Evolutionary conservation across 495 filamentous ascomycete genomes (phyloP).

Genomic region (Zalerion maritima): DNA sequence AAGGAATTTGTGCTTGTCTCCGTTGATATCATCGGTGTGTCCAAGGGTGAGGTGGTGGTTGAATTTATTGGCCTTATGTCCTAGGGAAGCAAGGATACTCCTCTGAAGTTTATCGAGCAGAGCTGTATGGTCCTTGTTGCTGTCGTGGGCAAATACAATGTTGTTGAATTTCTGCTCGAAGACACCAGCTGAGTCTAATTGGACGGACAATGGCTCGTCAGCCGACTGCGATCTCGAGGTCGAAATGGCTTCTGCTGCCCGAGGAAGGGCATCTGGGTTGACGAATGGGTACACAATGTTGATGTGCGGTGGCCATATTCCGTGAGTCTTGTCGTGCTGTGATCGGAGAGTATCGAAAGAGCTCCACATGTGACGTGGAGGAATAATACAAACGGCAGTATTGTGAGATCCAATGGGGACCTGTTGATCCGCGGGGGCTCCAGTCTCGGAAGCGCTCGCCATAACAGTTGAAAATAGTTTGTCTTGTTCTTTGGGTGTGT

Average conservation of each 20-base stretch:
- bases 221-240: not conserved
- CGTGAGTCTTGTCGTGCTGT: constrained; percentile 39
- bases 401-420: constrained; percentile 23
- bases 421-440: too few species aligned
- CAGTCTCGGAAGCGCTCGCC: too few species aligned
- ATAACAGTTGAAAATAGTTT: too few species aligned
- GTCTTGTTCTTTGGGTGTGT: too few species aligned
- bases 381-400: constrained; percentile 37
- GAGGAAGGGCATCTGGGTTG: constrained; percentile 16
- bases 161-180: constrained; percentile 28
- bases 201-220: constrained; percentile 9
- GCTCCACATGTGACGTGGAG: constrained; percentile 24
- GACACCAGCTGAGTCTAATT: constrained; percentile 19
- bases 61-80: constrained; percentile 3
- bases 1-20: constrained; percentile 23
- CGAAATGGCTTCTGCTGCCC: constrained; percentile 13
- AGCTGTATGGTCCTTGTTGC: constrained; percentile 1
- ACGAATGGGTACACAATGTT: constrained; percentile 49
- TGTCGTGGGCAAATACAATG: constrained; percentile 29
- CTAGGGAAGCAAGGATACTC: constrained; percentile 11
- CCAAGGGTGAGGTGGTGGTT: constrained; percentile 38
- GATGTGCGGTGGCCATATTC: constrained; percentile 45
- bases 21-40: constrained; percentile 27
- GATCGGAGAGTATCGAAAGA: constrained; percentile 32
- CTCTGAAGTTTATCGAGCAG: constrained; percentile 9